Conservation (phyloP, 805 yeast genomes). For the Kregervanrija pseudodelftensis region DNA sequence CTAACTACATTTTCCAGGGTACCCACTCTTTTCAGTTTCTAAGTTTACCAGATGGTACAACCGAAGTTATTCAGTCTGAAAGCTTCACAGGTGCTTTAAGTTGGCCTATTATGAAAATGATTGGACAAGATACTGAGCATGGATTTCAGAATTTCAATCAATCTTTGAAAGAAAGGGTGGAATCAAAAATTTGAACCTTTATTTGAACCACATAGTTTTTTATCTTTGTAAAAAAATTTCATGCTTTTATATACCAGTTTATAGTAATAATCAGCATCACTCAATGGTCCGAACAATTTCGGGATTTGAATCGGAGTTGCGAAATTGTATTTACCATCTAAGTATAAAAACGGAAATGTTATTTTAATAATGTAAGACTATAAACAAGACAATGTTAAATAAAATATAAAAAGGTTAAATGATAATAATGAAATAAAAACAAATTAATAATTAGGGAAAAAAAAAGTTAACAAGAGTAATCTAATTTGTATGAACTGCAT, state of each 20-base stretch:
- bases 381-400: constrained; percentile 2
- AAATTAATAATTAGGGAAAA: neutral
- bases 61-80: constrained; percentile 1
- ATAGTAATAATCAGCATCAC: too few relatives aligned
- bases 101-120: neutral
- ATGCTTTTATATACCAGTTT: too few relatives aligned
- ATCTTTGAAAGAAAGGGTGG: neutral
- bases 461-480: constrained; percentile 1
- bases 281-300: too few relatives aligned
- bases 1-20: neutral
- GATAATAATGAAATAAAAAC: neutral
- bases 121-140: neutral
- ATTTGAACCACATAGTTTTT: too few relatives aligned
- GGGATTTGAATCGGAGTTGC: too few relatives aligned
- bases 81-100: neutral
- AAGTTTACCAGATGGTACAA: neutral
- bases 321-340: too few relatives aligned
- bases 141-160: constrained; percentile 2
- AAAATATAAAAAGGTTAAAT: neutral
- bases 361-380: neutral
- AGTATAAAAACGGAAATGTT: neutral
- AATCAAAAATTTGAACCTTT: too few relatives aligned
- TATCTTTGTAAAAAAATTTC: too few relatives aligned
- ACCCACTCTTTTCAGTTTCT: neutral
- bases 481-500: constrained; percentile 46